These are phyloP conservation scores for Nidula niveotomentosa DNA, from an alignment of 1,284 basidiomycete genomes.

Conservation along the genomic window DNA sequence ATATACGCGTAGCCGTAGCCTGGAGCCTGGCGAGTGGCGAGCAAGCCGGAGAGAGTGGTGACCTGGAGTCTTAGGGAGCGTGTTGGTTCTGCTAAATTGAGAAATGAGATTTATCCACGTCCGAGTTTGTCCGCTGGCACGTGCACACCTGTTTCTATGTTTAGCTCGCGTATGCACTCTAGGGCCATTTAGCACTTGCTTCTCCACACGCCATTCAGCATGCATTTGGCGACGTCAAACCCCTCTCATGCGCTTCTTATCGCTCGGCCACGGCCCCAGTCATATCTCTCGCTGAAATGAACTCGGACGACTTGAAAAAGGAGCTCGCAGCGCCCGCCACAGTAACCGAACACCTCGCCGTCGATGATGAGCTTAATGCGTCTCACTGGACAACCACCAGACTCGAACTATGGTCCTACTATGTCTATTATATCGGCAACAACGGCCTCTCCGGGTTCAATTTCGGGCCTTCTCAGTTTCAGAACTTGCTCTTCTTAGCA, in stretches of 20 bases:
- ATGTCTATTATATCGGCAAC: conserved; percentile 74
- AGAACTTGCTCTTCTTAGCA: conserved; percentile 71
- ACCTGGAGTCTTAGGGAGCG: too few relatives aligned
- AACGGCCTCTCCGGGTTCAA: conserved; percentile 75
- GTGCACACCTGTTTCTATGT: conserved; percentile 4
- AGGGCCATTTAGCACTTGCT: too few relatives aligned
- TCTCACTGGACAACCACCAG: conserved; percentile 46
- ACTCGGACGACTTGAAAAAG: neutral
- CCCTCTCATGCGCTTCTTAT: too few relatives aligned
- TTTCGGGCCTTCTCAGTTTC: conserved; percentile 75
- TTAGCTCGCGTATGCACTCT: neutral
- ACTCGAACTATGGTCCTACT: conserved; percentile 68
- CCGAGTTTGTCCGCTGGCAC: conserved; percentile 34
- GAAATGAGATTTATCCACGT: neutral
- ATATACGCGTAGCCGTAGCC: conserved; percentile 11
- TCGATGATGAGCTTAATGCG: neutral
- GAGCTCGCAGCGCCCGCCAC: neutral
- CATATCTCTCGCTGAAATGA: neutral
- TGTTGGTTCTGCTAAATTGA: too few relatives aligned
- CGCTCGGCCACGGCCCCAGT: too few relatives aligned
- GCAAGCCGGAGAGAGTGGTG: too few relatives aligned
- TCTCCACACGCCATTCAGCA: too few relatives aligned
- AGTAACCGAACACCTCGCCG: neutral
- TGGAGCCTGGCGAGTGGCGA: too few relatives aligned
- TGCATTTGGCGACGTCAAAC: too few relatives aligned